Conservation (phyloP, 2,329 filamentous ascomycete species). For the Shiraia sp. region DNA sequence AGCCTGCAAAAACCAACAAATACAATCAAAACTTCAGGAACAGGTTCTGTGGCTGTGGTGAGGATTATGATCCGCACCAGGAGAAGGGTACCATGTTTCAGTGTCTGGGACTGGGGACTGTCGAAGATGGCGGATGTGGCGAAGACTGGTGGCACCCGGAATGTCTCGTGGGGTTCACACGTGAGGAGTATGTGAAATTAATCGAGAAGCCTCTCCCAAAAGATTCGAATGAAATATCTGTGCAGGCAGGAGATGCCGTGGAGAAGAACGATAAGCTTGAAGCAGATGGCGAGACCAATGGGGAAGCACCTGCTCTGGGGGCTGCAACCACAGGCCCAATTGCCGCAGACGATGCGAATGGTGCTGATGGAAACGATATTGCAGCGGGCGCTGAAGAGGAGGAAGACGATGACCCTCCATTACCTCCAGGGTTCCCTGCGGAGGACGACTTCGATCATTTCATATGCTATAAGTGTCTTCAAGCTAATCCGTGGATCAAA, state of each 20-base stretch:
- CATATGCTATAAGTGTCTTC: conserved; percentile 91
- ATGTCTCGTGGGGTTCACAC: conserved; percentile 79
- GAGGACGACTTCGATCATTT: conserved; percentile 90
- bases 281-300: conserved; percentile 12
- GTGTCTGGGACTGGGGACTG: conserved; percentile 80
- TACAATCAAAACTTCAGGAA: conserved; percentile 98
- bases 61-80: conserved; percentile 83
- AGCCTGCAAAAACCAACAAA: conserved; percentile 72
- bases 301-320: conserved; percentile 9
- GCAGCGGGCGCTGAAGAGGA: conserved; percentile 59
- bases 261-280: conserved; percentile 4
- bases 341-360: conserved; percentile 20
- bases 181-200: conserved; percentile 67
- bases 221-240: conserved; percentile 8
- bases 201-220: conserved; percentile 28
- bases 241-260: conserved; percentile 10
- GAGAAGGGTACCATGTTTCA: conserved; percentile 99
- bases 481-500: conserved; percentile 89
- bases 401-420: conserved; percentile 61
- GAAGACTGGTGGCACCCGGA: conserved; percentile 99
- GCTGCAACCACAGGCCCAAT: conserved; percentile 19
- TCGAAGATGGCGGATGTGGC: conserved; percentile 84
- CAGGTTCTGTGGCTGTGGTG: conserved; percentile 84
- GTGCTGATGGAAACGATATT: conserved; percentile 40
- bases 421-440: conserved; percentile 82